These are phyloP conservation scores for Vicia faba DNA, from an alignment of 306 rosid genomes.

Conservation along the genomic window DNA sequence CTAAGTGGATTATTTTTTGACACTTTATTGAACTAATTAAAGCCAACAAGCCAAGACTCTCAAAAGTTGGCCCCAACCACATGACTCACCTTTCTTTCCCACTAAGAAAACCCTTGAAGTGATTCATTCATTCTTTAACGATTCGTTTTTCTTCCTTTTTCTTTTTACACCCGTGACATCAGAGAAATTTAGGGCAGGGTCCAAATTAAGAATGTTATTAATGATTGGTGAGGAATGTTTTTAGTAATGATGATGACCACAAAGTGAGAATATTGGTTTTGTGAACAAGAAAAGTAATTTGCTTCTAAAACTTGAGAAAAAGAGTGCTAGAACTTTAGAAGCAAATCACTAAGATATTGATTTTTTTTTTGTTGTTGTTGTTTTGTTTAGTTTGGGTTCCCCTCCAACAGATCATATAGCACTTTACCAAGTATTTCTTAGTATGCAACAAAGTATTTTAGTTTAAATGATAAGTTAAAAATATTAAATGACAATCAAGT, in stretches of 20 bases:
- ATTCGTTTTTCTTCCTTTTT: neutral
- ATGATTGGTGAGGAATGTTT: slow-evolving; percentile 33
- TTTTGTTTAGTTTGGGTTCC: neutral
- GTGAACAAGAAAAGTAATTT: slow-evolving; percentile 1
- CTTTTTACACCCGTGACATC: neutral
- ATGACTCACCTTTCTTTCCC: slow-evolving; percentile 27
- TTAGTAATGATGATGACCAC: slow-evolving; percentile 23
- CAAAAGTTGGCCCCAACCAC: slow-evolving; percentile 19
- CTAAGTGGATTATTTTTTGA: slow-evolving; percentile 12
- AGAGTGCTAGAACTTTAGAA: slow-evolving; percentile 5
- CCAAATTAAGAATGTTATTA: neutral
- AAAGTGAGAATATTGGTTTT: neutral
- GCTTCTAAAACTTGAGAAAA: neutral
- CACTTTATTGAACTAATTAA: slow-evolving; percentile 16
- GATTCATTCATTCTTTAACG: slow-evolving; percentile 12
- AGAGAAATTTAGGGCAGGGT: slow-evolving; percentile 22
- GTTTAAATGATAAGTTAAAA: slow-evolving; percentile 13
- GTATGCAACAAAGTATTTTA: neutral
- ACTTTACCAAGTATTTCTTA: slow-evolving; percentile 17
- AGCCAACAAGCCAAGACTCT: slow-evolving; percentile 9
- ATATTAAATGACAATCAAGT: slow-evolving; percentile 18
- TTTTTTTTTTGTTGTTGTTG: neutral
- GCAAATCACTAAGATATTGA: neutral
- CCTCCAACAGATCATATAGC: neutral
- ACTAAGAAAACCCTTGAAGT: slow-evolving; percentile 39